Percentiles rank a stretch among this genome's conserved stretches.
Conservation (phyloP, 2,329 filamentous ascomycete genomes). For the Claviceps sp. region DNA sequence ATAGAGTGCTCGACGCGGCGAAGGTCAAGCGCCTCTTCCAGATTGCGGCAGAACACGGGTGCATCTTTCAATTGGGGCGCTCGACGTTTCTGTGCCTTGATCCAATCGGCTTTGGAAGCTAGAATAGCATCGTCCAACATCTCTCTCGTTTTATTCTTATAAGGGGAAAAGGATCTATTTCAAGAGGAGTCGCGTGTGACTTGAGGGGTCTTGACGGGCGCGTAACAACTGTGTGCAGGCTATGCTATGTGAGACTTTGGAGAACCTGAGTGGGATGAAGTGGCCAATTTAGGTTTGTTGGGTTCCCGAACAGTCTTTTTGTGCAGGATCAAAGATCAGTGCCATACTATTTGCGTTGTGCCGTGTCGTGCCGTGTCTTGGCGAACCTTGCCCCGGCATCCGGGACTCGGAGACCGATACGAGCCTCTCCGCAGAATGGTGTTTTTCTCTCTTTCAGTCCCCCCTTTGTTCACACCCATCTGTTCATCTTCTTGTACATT, state of each 20-base stretch:
- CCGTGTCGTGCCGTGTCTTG: neutral
- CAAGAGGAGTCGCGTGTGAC: neutral
- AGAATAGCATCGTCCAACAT: too few species aligned
- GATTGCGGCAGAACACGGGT: slow-evolving; percentile 10
- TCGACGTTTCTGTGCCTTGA: neutral
- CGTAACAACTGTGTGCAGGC: neutral
- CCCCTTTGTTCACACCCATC: too few species aligned
- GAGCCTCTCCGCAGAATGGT: too few species aligned
- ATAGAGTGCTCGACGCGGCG: slow-evolving; percentile 12
- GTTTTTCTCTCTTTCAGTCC: too few species aligned
- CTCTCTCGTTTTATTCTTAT: too few species aligned
- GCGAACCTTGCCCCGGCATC: neutral
- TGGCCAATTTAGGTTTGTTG: too few species aligned
- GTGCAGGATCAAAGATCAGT: too few species aligned
- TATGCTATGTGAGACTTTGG: neutral
- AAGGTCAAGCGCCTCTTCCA: slow-evolving; percentile 19
- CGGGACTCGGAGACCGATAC: neutral
- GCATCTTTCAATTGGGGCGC: neutral
- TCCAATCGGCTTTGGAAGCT: neutral
- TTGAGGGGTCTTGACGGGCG: neutral
- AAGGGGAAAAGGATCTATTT: neutral
- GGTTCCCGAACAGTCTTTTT: too few species aligned
- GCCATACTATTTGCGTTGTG: too few species aligned
- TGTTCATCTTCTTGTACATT: too few species aligned
- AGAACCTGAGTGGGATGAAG: neutral